A percentile compares a stretch with the other conserved stretches of the same genome.
phyloP scores from a whole-genome alignment of 768 basidiomycete genomes.

The Termitomyces sp. region DNA sequence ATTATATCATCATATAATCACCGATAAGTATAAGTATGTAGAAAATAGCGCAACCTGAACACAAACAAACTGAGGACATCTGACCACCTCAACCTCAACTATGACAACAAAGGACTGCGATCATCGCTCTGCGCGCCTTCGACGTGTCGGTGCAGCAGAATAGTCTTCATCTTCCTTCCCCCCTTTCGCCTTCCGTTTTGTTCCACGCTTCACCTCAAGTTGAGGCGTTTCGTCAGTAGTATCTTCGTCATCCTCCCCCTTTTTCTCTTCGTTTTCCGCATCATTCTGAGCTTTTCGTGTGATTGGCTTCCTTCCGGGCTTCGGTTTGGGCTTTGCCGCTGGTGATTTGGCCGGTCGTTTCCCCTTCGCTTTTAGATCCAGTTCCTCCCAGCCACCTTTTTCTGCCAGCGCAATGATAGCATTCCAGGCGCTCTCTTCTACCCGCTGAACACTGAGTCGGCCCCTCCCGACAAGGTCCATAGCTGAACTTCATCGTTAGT shows the following conservation, averaged over 20 bases:
- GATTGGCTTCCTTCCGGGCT: constrained; percentile 7
- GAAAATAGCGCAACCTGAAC: neutral
- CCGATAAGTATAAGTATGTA: neutral
- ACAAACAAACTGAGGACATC: neutral
- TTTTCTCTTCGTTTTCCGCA: constrained; percentile 15
- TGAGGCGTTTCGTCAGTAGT: constrained; percentile 11
- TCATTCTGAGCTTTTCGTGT: constrained; percentile 16
- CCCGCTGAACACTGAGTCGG: constrained; percentile 84
- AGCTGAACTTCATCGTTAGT: constrained; percentile 27
- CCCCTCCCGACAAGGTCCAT: constrained; percentile 83
- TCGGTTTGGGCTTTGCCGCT: constrained; percentile 14
- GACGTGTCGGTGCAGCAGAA: constrained; percentile 2
- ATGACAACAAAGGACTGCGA: no score
- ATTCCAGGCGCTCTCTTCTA: constrained; percentile 61
- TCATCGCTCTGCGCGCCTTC: constrained; percentile 5
- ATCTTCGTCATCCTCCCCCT: constrained; percentile 12
- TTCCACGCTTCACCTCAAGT: constrained; percentile 9
- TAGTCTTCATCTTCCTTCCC: constrained; percentile 3
- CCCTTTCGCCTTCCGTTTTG: constrained; percentile 7
- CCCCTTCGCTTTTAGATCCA: constrained; percentile 34
- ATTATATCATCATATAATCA: no score
- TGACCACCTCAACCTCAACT: neutral
- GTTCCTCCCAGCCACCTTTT: constrained; percentile 74
- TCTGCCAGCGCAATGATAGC: constrained; percentile 58
- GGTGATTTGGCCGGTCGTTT: constrained; percentile 16